Evolutionary conservation across 1,139 yeast species (phyloP).

Genomic region (Hansenula sp.): DNA sequence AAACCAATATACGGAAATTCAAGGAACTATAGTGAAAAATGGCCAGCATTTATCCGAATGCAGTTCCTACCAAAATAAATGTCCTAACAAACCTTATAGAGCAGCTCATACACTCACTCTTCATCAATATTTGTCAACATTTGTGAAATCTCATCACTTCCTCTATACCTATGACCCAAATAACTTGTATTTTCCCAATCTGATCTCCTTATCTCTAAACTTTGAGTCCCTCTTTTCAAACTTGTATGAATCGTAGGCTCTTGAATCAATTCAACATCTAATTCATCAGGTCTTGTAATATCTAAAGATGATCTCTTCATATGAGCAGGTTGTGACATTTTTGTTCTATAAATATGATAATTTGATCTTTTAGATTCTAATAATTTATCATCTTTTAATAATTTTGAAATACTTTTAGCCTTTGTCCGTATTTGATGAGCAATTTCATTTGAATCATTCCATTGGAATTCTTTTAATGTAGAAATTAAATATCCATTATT

Average conservation of each 20-base stretch:
- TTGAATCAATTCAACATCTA: conserved; percentile 3
- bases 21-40: too few relatives aligned
- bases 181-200: conserved; percentile 1
- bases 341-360: conserved; percentile 36
- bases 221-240: conserved; percentile 11
- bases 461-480: conserved; percentile 84
- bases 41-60: too few relatives aligned
- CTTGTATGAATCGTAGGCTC: not conserved
- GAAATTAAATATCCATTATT: conserved; percentile 81
- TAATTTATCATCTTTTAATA: conserved; percentile 28
- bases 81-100: too few relatives aligned
- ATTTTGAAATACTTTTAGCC: conserved; percentile 45
- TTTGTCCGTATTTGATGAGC: conserved; percentile 86
- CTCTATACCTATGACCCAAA: not conserved
- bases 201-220: conserved; percentile 10
- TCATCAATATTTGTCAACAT: conserved; percentile 14
- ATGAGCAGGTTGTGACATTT: conserved; percentile 35
- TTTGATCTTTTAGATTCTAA: conserved; percentile 32
- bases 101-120: conserved; percentile 6
- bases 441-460: conserved; percentile 75
- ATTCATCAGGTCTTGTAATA: conserved; percentile 9
- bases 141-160: conserved; percentile 7
- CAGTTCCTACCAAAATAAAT: too few relatives aligned
- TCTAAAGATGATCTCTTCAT: conserved; percentile 22
- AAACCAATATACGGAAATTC: too few relatives aligned